Evolutionary conservation across 305 asterid species (phyloP).

Genomic region (Solanum chacoense): DNA sequence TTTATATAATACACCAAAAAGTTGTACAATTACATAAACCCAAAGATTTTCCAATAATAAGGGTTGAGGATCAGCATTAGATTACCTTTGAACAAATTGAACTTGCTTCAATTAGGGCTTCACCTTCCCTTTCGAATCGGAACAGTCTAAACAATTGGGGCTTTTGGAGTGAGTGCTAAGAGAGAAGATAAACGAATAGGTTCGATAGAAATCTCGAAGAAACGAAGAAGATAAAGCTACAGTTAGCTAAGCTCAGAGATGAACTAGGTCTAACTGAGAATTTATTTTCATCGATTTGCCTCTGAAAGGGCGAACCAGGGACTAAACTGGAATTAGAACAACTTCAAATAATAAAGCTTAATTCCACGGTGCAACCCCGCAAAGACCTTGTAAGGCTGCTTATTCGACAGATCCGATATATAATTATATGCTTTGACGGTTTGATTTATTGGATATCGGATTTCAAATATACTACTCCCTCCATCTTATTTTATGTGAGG

Average conservation of each 20-base stretch:
- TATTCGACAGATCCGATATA: too few species aligned
- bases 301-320: background rate
- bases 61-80: background rate
- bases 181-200: background rate
- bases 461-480: too few species aligned
- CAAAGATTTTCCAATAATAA: background rate
- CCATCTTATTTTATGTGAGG: too few species aligned
- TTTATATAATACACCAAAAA: background rate
- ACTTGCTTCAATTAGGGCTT: background rate
- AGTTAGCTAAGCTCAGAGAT: background rate
- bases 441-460: too few species aligned
- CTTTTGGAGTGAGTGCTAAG: background rate
- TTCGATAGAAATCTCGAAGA: background rate
- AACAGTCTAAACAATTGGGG: background rate
- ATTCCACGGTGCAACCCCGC: background rate
- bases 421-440: too few species aligned
- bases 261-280: background rate
- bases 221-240: background rate
- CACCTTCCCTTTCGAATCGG: background rate
- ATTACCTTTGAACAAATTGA: background rate
- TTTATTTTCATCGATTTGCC: background rate
- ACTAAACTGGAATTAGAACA: background rate
- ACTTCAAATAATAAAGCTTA: background rate
- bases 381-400: background rate
- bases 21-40: background rate